Conservation (phyloP, 768 basidiomycete species). For the Boletus rubropictus region DNA sequence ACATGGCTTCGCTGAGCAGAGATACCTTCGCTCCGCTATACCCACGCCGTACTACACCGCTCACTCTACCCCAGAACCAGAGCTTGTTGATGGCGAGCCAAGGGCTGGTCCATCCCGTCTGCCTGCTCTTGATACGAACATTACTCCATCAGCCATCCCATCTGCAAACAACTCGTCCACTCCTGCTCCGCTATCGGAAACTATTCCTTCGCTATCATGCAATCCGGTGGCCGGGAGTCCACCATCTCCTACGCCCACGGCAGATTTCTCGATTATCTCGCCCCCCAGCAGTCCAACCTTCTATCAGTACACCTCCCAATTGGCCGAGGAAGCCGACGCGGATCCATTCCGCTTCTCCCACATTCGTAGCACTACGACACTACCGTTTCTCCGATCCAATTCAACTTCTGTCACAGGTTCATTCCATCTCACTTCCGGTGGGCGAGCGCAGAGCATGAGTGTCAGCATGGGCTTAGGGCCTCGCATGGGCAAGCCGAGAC, state of each 20-base stretch:
- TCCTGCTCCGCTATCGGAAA: constrained; percentile 24
- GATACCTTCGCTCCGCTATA: constrained; percentile 17
- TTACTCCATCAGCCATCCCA: constrained; percentile 3
- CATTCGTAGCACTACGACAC: constrained; percentile 20
- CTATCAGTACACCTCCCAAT: constrained; percentile 29
- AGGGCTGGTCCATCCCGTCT: constrained; percentile 27
- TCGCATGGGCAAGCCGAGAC: constrained; percentile 19
- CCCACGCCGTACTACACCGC: constrained; percentile 32
- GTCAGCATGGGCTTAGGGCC: constrained; percentile 21
- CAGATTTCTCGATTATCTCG: constrained; percentile 44
- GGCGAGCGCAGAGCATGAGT: constrained; percentile 25
- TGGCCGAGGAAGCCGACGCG: constrained; percentile 12
- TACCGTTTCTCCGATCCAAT: constrained; percentile 30
- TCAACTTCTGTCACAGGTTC: constrained; percentile 21
- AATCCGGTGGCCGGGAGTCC: constrained; percentile 27
- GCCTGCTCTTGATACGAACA: constrained; percentile 19
- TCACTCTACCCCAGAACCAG: constrained; percentile 28
- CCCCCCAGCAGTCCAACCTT: constrained; percentile 35
- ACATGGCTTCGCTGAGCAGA: constrained; percentile 9
- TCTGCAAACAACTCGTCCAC: constrained; percentile 17
- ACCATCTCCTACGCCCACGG: constrained; percentile 40
- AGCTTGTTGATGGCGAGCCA: constrained; percentile 10
- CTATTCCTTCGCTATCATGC: constrained; percentile 21
- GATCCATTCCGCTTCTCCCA: constrained; percentile 23
- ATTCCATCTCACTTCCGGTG: constrained; percentile 15